Percentiles rank a stretch among this genome's conserved stretches.
Conservation (phyloP, 768 basidiomycete genomes). For the Phylloporus arenicola region DNA sequence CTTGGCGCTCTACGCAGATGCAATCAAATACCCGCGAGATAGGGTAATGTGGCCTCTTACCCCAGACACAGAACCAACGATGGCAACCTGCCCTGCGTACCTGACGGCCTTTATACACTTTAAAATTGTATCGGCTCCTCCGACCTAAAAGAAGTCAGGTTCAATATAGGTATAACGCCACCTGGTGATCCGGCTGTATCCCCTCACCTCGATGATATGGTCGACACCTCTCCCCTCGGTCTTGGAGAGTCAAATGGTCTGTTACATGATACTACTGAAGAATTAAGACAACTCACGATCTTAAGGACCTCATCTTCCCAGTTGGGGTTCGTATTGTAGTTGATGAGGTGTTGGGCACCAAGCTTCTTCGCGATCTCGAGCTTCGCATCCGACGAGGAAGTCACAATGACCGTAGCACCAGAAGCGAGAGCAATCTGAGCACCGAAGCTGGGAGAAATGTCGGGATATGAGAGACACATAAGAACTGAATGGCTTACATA, state of each 20-base stretch:
- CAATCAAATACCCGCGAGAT: not conserved
- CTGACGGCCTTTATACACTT: conserved; percentile 38
- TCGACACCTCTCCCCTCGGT: conserved; percentile 30
- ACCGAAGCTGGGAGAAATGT: no score
- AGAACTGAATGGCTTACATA: conserved; percentile 30
- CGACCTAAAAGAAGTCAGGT: conserved; percentile 37
- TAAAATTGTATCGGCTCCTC: conserved; percentile 46
- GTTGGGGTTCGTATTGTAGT: conserved; percentile 52
- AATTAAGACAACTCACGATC: conserved; percentile 32
- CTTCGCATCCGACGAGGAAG: conserved; percentile 57
- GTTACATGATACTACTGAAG: not conserved
- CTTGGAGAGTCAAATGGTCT: conserved; percentile 14
- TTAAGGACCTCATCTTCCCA: conserved; percentile 53
- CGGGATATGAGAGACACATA: not conserved
- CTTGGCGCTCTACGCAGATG: conserved; percentile 14
- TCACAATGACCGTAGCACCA: conserved; percentile 50
- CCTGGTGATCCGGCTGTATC: not conserved
- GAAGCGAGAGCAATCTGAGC: conserved; percentile 40
- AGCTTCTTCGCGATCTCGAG: conserved; percentile 46
- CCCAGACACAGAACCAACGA: conserved; percentile 49
- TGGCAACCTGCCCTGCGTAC: conserved; percentile 40
- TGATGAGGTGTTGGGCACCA: conserved; percentile 52
- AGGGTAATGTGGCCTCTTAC: conserved; percentile 16
- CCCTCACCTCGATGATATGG: conserved; percentile 28
- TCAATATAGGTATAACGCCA: not conserved